Evolutionary conservation across 1,284 basidiomycete genomes (phyloP).

Genomic region (Moniliella sp.): DNA sequence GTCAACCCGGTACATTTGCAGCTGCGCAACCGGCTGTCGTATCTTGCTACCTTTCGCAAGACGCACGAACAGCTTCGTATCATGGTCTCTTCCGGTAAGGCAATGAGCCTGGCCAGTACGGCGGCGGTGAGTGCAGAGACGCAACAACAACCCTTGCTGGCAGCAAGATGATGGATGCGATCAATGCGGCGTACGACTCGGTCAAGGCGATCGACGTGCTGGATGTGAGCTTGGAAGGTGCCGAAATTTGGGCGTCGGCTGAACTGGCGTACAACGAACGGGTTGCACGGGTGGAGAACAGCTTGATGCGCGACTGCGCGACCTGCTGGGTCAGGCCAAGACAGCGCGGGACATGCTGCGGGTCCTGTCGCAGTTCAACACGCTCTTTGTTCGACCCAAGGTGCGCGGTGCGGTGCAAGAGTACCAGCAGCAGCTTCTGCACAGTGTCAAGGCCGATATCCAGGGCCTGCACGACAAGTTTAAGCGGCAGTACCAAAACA

Average conservation of each 20-base stretch:
- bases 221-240: slow-evolving; percentile 62
- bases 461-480: slow-evolving; percentile 73
- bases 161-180: slow-evolving; percentile 75
- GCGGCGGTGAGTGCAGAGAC: slow-evolving; percentile 8
- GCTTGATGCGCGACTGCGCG: slow-evolving; percentile 82
- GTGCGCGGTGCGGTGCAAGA: slow-evolving; percentile 72
- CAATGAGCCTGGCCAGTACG: slow-evolving; percentile 25
- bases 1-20: slow-evolving; percentile 72
- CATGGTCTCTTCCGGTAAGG: slow-evolving; percentile 86
- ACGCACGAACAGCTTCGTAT: slow-evolving; percentile 90
- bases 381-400: slow-evolving; percentile 87
- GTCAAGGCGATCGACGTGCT: slow-evolving; percentile 88
- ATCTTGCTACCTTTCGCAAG: slow-evolving; percentile 70
- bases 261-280: slow-evolving; percentile 94
- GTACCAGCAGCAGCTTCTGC: slow-evolving; percentile 57
- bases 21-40: slow-evolving; percentile 66
- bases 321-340: slow-evolving; percentile 75
- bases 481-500: slow-evolving; percentile 68
- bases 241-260: slow-evolving; percentile 91
- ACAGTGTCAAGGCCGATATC: slow-evolving; percentile 76
- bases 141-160: slow-evolving; percentile 44
- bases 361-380: slow-evolving; percentile 95
- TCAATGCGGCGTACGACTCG: slow-evolving; percentile 68
- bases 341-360: slow-evolving; percentile 99
- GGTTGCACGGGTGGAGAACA: slow-evolving; percentile 89